phyloP scores from a whole-genome alignment of 2,329 filamentous ascomycete genomes.

The Colletotrichum musicola region DNA sequence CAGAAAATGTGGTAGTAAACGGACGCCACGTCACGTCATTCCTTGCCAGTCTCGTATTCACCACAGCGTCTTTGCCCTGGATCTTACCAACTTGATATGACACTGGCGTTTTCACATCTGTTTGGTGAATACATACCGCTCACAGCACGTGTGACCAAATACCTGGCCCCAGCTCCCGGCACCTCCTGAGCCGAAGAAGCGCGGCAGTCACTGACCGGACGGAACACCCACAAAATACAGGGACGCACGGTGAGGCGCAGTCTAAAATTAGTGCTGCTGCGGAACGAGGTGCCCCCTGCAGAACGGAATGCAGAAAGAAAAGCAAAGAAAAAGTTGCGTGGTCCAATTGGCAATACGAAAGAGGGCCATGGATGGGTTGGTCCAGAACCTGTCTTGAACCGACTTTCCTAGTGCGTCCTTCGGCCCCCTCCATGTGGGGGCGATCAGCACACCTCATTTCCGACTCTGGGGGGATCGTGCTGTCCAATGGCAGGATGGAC shows the following conservation, averaged over 20 bases:
- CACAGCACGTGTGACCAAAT: too few relatives aligned
- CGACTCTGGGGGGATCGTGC: constrained; percentile 11
- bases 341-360: constrained; percentile 18
- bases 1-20: background rate
- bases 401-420: constrained; percentile 14
- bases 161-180: too few relatives aligned
- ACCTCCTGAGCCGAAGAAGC: background rate
- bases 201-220: background rate
- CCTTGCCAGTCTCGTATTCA: too few relatives aligned
- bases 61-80: too few relatives aligned
- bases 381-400: constrained; percentile 17
- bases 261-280: constrained; percentile 11
- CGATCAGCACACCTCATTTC: constrained; percentile 38
- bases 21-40: too few relatives aligned
- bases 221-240: background rate
- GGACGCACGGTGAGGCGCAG: background rate
- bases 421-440: background rate
- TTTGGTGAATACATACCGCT: too few relatives aligned
- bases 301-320: too few relatives aligned
- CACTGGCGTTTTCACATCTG: too few relatives aligned
- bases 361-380: constrained; percentile 1
- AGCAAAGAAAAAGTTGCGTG: too few relatives aligned
- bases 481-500: background rate
- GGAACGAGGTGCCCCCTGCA: background rate
- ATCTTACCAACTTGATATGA: too few relatives aligned